These are phyloP conservation scores for Citrus sp. DNA, from an alignment of 345 rosid genomes.

Conservation along the genomic window DNA sequence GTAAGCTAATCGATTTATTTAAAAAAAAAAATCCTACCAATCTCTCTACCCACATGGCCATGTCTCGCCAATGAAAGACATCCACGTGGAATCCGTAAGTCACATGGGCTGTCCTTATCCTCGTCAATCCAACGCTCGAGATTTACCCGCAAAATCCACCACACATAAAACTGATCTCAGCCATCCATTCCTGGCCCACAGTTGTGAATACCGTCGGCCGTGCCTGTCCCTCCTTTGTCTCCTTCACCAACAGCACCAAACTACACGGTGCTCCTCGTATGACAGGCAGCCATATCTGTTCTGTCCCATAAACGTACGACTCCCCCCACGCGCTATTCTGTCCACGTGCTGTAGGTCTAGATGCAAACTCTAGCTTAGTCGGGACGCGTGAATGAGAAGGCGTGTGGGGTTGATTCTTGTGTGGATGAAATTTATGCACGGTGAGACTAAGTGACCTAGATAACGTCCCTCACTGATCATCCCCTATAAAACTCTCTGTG, in stretches of 20 bases:
- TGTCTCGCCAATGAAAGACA: constrained; percentile 22
- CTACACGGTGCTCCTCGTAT: constrained; percentile 36
- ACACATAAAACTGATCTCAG: constrained; percentile 3
- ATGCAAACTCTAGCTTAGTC: not conserved
- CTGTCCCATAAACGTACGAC: constrained; percentile 9
- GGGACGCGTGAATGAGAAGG: constrained; percentile 10
- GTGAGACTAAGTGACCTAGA: constrained; percentile 15
- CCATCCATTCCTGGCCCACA: constrained; percentile 37
- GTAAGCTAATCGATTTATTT: not conserved
- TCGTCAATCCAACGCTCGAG: constrained; percentile 30
- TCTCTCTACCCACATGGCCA: constrained; percentile 22
- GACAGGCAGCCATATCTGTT: constrained; percentile 33
- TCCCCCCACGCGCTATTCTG: constrained; percentile 18
- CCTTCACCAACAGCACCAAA: constrained; percentile 26
- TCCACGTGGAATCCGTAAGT: constrained; percentile 26
- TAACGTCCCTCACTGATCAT: constrained; percentile 2
- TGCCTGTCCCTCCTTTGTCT: constrained; percentile 48
- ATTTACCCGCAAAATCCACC: not conserved
- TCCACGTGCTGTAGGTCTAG: not conserved
- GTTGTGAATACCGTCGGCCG: constrained; percentile 25
- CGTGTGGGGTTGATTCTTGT: constrained; percentile 15
- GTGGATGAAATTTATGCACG: constrained; percentile 30
- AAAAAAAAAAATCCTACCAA: not conserved
- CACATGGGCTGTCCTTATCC: constrained; percentile 32
- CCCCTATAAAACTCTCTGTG: constrained; percentile 33